Base-by-base conservation (phyloP, 1,139 yeast species). In the Saccharomyces hybrid region DNA sequence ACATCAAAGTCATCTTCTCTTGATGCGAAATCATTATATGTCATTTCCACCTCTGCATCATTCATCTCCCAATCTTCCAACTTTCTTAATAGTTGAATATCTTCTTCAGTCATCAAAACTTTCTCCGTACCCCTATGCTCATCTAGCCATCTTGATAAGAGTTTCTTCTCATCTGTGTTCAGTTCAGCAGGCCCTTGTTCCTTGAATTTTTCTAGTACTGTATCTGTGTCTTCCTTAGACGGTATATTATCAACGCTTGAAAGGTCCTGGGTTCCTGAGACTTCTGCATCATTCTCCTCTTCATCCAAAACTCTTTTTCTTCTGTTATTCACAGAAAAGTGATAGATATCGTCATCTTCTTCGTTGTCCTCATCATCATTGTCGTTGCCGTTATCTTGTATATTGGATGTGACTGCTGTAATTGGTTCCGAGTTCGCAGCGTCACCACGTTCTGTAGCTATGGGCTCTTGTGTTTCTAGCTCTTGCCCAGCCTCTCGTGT, bases 361-460 rank as follows among this genome's bases (percentile, higher is more conserved):
- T 31, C 34, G 42, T 53, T 56, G 31, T 51, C 58, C 14, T 50
- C 58, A 26, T 41, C 48, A 16, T 47, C 54, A 12, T 53, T 49
- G 8, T 48, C 52, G 16, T 53, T 53, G 27, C 53, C 56, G 12
- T 41, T 52, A 26, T 26, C 51, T 31, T 31, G 34, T 31, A 31
- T 31, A 31, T 31, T 31, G 34, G 6, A 3, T 31, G 34, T 3
- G 34, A 1, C 34, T 4, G 34, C 34, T 31, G 34, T 31, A 31
- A 31, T 4, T 31, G 6, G 14, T 31, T 31, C 34, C 34, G 34
- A 0, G 34, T 31, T 31, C 34, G 34, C 6, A 31, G 34, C 34
- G 2, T 31, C 34, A 4, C 1, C 34, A 11, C 3, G 34, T 12
- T 31, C 14, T 31, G 14, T 31, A 31, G 34, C n/a, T 31, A 31